Base-by-base conservation (phyloP, 345 rosid species). In the Pelargonium nanum region DNA sequence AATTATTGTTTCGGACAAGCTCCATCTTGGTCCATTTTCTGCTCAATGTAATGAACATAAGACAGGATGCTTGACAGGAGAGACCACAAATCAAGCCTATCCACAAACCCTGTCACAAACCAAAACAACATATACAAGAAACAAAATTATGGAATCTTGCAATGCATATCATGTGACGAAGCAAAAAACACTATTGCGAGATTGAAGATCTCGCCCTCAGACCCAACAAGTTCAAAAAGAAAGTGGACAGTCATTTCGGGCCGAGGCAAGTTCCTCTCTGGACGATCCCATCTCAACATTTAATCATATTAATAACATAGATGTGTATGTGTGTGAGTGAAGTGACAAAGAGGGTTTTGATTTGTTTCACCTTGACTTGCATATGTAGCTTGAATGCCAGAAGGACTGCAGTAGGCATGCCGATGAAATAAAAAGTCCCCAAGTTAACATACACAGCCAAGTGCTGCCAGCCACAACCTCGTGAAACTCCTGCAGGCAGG, bases 381-480 rank as follows among this genome's bases (percentile, higher is more conserved):
- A 82, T 68, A 22, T 78, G 72, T 22, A 78, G 67, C 74, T 81
- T 79, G 64, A 91, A 83, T 28, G 79, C 87, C 22, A 81, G 80
- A 12, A 86, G 32, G 7, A 25, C 59, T 0, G 85, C 80, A 19
- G 80, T 57, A 0, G 85, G 88, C 74, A 81, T 63, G 51, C 86
- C 90, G 25, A 83, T 66, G 0, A 70, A 24, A 65, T 75, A 86
- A 21, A 79, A 81, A 17, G 86, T 75, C 19, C 65, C 79, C 26
- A 88, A 65, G 59, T 88, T 86, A 20, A 64, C 80, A 58, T 61
- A 61, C 1, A 77, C 76, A 7, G 72, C 98, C 60, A 83, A 40
- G 1, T 68, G 80, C 62, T 91, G 90, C 92, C 91, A 86, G 16
- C 90, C 96, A 6, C 92, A 79, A 34, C 92, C 96, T 72, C 91